Evolutionary conservation across 2,329 filamentous ascomycete species (phyloP).

Genomic region (Trichoderma sp.): DNA sequence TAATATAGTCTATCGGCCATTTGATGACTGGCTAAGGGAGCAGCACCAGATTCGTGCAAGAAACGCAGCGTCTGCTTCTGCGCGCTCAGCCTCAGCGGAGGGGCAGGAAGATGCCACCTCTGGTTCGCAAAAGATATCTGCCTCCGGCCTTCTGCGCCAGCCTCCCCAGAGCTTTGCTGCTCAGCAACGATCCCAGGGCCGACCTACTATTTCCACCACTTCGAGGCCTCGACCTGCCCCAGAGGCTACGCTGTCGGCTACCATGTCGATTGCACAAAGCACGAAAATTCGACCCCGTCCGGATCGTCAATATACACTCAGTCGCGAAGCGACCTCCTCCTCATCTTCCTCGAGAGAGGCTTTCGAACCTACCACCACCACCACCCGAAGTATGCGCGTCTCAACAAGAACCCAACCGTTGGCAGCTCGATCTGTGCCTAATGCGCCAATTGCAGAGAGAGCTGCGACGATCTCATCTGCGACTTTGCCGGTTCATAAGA

Average conservation of each 20-base stretch:
- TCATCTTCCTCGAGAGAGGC: slow-evolving; percentile 31
- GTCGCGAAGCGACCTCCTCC: slow-evolving; percentile 6
- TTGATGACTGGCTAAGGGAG: slow-evolving; percentile 63
- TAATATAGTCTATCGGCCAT: slow-evolving; percentile 66
- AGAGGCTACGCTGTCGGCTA: slow-evolving; percentile 34
- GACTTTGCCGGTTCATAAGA: slow-evolving; percentile 34
- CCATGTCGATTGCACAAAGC: slow-evolving; percentile 38
- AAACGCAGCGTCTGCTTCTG: slow-evolving; percentile 38
- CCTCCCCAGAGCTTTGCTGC: slow-evolving; percentile 69
- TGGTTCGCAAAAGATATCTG: slow-evolving; percentile 38
- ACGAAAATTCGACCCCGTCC: slow-evolving; percentile 37
- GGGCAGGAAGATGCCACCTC: slow-evolving; percentile 43
- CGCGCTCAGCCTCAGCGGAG: slow-evolving; percentile 35
- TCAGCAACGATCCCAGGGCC: slow-evolving; percentile 63
- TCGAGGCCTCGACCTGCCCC: slow-evolving; percentile 36
- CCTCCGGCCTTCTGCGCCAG: slow-evolving; percentile 53
- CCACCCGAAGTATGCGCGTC: slow-evolving; percentile 37
- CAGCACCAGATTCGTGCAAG: slow-evolving; percentile 47
- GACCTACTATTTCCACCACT: slow-evolving; percentile 42
- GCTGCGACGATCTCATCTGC: slow-evolving; percentile 38
- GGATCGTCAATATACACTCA: slow-evolving; percentile 30
- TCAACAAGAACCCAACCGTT: slow-evolving; percentile 38
- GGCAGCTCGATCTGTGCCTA: slow-evolving; percentile 36
- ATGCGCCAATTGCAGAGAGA: slow-evolving; percentile 39
- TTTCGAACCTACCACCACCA: slow-evolving; percentile 31